Base-by-base conservation (phyloP, 2,329 filamentous ascomycete species). In the Monosporascus sp. region DNA sequence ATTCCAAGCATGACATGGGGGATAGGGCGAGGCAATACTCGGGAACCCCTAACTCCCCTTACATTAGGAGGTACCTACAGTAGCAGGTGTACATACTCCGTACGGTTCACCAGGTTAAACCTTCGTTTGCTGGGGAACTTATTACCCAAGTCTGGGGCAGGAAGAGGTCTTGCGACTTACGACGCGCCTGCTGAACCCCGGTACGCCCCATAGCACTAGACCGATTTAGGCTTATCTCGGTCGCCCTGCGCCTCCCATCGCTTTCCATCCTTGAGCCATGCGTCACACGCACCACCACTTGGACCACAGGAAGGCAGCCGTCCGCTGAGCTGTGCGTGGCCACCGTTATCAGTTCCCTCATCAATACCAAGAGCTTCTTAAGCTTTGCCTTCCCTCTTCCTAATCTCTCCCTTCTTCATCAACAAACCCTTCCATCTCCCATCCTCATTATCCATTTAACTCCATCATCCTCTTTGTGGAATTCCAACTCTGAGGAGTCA, bases 391-490 rank as follows among this genome's bases (percentile, higher is more conserved):
- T 60, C 57, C 59, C 52, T 61, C 61, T 56, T 61, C 55, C 62
- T 26, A 48, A 48, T 41, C 48, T 51, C 43, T 54, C 50, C 34
- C 50, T 52, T 66, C 63, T 67, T 64, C 64, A 61, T 61, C 59
- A 49, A 55, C 52, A 56, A 60, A 58, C 63, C 63, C 61, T 58
- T 56, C 56, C 59, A 62, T 60, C 53, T 52, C 45, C 49, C 55
- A 54, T 54, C 57, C 61, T 61, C 64, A 61, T 66, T 57, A 59
- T 64, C 61, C 60, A 60, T 57, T 58, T 57, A 55, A 61, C 58
- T 56, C 64, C 58, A 63, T 62, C 60, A 55, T 53, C 54, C 45
- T 58, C 56, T 58, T 59, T 49, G 48, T 48, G 41, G 53, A 50
- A 52, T 52, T 37, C 50, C 22, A 54, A 48, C 49, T 57, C 57